Base-by-base conservation (phyloP, 1,284 basidiomycete species). In the Malassezia arunalokei region DNA sequence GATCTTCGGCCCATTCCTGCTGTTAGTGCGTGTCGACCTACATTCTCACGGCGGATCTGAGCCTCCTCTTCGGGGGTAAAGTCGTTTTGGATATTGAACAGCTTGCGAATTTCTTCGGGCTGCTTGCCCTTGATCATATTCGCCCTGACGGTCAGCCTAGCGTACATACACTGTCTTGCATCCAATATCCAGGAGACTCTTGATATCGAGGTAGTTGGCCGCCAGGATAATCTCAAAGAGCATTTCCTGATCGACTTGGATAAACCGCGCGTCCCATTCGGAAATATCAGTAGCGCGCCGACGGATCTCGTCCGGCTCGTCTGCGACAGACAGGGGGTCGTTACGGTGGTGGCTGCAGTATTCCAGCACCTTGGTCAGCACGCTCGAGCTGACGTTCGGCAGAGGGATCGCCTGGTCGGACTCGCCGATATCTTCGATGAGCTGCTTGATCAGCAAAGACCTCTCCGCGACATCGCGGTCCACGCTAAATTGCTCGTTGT, bases 91-190 rank as follows among this genome's bases (percentile, higher is more conserved):
- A 74, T 73, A 63, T 95, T 94, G 81, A 94, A 92, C 43, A 92
- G 80, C 73, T 92, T 91, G 58, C 89, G 85, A 67, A 92, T 92
- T 76, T 94, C 90, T 73, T 91, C 87, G 14, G 89, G 87, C 7
- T 87, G 88, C 80, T 94, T 94, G 40, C 90, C 90, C 78, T 94
- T 94, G 79, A 94, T 94, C 94, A 98, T 98, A 80, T 98, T 96
- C 28, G 94, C 94, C 8, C 68, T 71, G n/a, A 15, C 33, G 40
- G 43, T 15, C 31, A 37, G 8, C 12, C 7, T 4, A 14, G 8
- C 30, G 12, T 4, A 66, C 66, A 51, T 64, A 71, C 68, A 98
- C 94, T 12, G 92, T 98, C 81, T 98, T 96, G 82, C 94, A 98
- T 1, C 94, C 94, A 56, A 98, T 90, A 73, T 98, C 94, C 40